Percentiles rank a stretch among this genome's conserved stretches.
Evolutionary conservation across 768 basidiomycete species (phyloP).

Genomic region (Lyophyllum atratum): DNA sequence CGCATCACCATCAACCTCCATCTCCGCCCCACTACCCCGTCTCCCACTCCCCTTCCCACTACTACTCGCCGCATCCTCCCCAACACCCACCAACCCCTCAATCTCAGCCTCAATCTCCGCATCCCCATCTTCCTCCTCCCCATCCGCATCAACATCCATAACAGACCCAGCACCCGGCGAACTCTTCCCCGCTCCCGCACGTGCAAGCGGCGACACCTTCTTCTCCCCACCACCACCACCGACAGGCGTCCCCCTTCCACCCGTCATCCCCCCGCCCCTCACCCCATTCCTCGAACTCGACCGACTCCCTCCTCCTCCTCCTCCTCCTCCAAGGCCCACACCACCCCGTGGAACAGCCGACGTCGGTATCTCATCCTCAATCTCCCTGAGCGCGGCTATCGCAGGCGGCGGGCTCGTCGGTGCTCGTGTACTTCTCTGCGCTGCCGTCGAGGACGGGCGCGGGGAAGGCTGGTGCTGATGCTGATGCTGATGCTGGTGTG

Average conservation of each 20-base stretch:
- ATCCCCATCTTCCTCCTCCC: constrained; percentile 38
- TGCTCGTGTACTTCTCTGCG: background rate
- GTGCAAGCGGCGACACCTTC: background rate
- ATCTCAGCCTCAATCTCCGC: constrained; percentile 29
- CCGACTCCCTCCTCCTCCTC: no score
- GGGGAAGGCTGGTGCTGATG: no score
- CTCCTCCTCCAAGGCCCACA: no score
- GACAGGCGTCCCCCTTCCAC: background rate
- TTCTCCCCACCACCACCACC: no score
- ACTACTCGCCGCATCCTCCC: constrained; percentile 8
- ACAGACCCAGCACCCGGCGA: background rate
- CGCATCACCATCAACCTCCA: constrained; percentile 10
- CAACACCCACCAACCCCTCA: constrained; percentile 20
- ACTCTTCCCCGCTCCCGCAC: background rate
- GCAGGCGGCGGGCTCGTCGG: constrained; percentile 21
- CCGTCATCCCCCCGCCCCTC: background rate
- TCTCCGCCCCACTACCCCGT: no score
- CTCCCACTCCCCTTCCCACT: background rate
- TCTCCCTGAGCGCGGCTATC: constrained; percentile 19
- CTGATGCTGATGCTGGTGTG: no score
- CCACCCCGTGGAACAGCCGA: constrained; percentile 31
- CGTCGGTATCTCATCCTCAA: constrained; percentile 24
- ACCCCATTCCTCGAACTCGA: constrained; percentile 21
- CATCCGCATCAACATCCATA: constrained; percentile 36
- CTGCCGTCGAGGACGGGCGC: no score